These are phyloP conservation scores for Phyllosticta citribraziliensis DNA, from an alignment of 2,329 filamentous ascomycete species.

Conservation along the genomic window DNA sequence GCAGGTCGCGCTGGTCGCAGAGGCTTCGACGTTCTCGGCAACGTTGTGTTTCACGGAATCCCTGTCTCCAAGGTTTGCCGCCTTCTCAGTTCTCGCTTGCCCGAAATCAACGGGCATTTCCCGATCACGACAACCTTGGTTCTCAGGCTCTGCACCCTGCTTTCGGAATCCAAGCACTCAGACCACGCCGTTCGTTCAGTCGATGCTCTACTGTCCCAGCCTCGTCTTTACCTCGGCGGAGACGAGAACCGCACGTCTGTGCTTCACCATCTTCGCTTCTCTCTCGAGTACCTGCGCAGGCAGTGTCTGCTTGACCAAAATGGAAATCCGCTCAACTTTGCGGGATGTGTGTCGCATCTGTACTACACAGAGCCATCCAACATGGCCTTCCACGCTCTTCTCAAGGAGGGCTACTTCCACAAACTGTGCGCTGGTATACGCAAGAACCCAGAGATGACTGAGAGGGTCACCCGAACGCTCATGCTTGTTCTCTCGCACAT, in stretches of 20 bases:
- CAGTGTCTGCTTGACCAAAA: slow-evolving; percentile 53
- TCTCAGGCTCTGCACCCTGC: slow-evolving; percentile 55
- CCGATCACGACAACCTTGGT: slow-evolving; percentile 66
- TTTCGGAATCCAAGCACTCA: slow-evolving; percentile 56
- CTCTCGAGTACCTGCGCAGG: slow-evolving; percentile 66
- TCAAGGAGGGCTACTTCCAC: slow-evolving; percentile 63
- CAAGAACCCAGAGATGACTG: slow-evolving; percentile 37
- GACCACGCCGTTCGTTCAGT: slow-evolving; percentile 53
- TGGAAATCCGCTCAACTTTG: slow-evolving; percentile 62
- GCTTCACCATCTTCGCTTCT: slow-evolving; percentile 68
- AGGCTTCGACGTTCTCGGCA: slow-evolving; percentile 71
- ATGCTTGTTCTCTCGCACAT: slow-evolving; percentile 62
- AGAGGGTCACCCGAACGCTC: slow-evolving; percentile 46
- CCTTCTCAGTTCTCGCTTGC: slow-evolving; percentile 62
- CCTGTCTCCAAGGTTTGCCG: slow-evolving; percentile 51
- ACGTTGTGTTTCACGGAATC: slow-evolving; percentile 68
- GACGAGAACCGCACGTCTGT: slow-evolving; percentile 58
- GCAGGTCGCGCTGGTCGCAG: slow-evolving; percentile 69
- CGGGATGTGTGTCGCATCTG: slow-evolving; percentile 58
- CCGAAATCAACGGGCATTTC: slow-evolving; percentile 68
- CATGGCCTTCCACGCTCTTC: slow-evolving; percentile 66
- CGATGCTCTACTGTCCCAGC: slow-evolving; percentile 59
- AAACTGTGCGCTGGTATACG: slow-evolving; percentile 50
- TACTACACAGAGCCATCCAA: slow-evolving; percentile 68
- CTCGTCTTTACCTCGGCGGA: slow-evolving; percentile 60